Conservation (phyloP, 495 filamentous ascomycete genomes). For the Penicilliopsis zonata region DNA sequence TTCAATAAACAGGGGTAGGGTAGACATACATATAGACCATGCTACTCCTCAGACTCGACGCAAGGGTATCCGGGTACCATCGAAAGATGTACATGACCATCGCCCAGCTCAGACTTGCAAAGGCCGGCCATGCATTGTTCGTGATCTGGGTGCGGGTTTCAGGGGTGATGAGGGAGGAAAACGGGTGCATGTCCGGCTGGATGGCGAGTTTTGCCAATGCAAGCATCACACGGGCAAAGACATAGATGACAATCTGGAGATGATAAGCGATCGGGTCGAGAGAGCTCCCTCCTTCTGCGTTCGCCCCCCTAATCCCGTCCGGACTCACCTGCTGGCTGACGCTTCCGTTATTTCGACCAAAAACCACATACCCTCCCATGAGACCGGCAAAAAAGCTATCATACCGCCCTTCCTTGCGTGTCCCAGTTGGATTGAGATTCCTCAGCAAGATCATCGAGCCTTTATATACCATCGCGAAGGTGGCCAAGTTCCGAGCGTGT, state of each 20-base stretch:
- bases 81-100: conserved; percentile 91
- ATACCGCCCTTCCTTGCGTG: conserved; percentile 53
- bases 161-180: conserved; percentile 29
- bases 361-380: conserved; percentile 84
- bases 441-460: conserved; percentile 58
- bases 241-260: conserved; percentile 75
- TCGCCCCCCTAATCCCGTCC: not conserved
- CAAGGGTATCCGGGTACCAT: conserved; percentile 80
- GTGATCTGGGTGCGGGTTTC: conserved; percentile 39
- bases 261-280: not conserved
- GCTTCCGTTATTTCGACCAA: conserved; percentile 69
- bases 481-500: conserved; percentile 84
- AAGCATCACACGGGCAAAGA: conserved; percentile 85
- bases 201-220: conserved; percentile 72
- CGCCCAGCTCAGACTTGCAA: conserved; percentile 82
- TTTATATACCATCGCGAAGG: conserved; percentile 88
- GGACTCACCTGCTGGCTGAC: conserved; percentile 71
- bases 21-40: conserved; percentile 91
- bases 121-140: conserved; percentile 75
- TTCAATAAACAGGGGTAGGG: not conserved
- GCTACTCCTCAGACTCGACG: conserved; percentile 81
- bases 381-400: conserved; percentile 86
- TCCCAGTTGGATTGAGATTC: conserved; percentile 44
- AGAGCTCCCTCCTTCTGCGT: conserved; percentile 1
- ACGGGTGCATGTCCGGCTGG: conserved; percentile 42